Evolutionary conservation across 345 rosid species (phyloP), one percentile per base, ranked within the genome.

Genomic region (Populus tremula): DNA sequence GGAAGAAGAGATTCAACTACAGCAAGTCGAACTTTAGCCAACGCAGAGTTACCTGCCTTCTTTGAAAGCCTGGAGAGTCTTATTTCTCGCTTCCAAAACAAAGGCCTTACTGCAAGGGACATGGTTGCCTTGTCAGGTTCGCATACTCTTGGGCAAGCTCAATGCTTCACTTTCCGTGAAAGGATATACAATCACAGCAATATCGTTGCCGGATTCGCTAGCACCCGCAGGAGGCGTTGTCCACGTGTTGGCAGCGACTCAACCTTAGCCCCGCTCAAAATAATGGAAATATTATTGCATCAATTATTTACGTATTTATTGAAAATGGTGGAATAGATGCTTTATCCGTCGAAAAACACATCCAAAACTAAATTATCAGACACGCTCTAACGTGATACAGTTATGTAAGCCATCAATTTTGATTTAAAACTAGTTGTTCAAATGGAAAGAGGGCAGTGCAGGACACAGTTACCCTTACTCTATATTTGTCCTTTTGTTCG

Each of bases 1-100:
- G 79, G 82, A 70, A 75, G 82, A 71, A 80, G 75, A 53, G 82
- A 80, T 21, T 80, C 79, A 6, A 61, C 59, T 0, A 74, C 82
- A 41, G 82, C 78, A 14, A 73, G 63, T 23, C 41, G 41, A 69
- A 3, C 18, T n/a, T 33, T 68, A 20, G 78, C 82, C 38, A 33
- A 33, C 8, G 17, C 14, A 10, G 74, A 81, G 0, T 54, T 81
- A 0, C 84, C 84, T 0, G 9, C 73, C 20, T 81, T 81, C 67
- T 67, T 1, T 67, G 77, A 71, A 12, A 23, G 67, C 18, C 29
- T 81, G 0, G 53, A 27, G 2, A 69, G 12, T 3, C 81, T 81
- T 20, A 21, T 63, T 0, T 47, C 72, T 12, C 12, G 39, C 18
- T 81, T 77, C 63, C 45, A 69, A 5, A 29, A 6, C 1, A 81